Percentiles rank a stretch among this genome's conserved stretches.
These are phyloP conservation scores for Megacollybia marginata DNA, from an alignment of 768 basidiomycete species.

Conservation along the genomic window DNA sequence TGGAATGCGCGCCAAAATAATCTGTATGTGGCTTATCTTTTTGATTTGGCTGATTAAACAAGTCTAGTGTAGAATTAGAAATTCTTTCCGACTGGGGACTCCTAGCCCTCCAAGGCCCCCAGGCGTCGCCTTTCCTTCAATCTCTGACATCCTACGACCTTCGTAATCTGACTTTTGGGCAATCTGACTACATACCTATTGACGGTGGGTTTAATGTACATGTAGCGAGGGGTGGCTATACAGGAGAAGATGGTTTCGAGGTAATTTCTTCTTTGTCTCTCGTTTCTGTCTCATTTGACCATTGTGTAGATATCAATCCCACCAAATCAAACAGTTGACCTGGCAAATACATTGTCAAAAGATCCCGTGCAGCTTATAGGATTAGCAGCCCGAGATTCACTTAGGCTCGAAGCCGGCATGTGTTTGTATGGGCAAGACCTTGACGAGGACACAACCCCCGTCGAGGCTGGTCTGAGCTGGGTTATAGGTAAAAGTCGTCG, in stretches of 20 bases:
- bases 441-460: slow-evolving; percentile 77
- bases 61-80: slow-evolving; percentile 67
- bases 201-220: slow-evolving; percentile 70
- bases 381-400: slow-evolving; percentile 85
- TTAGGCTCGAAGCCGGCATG: slow-evolving; percentile 95
- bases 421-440: slow-evolving; percentile 95
- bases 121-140: slow-evolving; percentile 77
- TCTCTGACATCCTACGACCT: slow-evolving; percentile 70
- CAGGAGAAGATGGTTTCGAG: slow-evolving; percentile 98
- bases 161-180: slow-evolving; percentile 71
- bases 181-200: slow-evolving; percentile 72
- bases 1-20: slow-evolving; percentile 53
- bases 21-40: no score
- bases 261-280: slow-evolving; percentile 24
- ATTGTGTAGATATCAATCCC: slow-evolving; percentile 75
- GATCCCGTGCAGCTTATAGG: slow-evolving; percentile 77
- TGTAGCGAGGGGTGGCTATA: slow-evolving; percentile 92
- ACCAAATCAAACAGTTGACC: slow-evolving; percentile 62
- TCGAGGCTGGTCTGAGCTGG: slow-evolving; percentile 91
- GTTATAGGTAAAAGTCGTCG: slow-evolving; percentile 91
- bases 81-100: slow-evolving; percentile 81
- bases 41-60: slow-evolving; percentile 26
- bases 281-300: not conserved
- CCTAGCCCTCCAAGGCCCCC: slow-evolving; percentile 88
- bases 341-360: slow-evolving; percentile 59